phyloP scores from a whole-genome alignment of 305 asterid genomes.

The Fraxinus sp. region DNA sequence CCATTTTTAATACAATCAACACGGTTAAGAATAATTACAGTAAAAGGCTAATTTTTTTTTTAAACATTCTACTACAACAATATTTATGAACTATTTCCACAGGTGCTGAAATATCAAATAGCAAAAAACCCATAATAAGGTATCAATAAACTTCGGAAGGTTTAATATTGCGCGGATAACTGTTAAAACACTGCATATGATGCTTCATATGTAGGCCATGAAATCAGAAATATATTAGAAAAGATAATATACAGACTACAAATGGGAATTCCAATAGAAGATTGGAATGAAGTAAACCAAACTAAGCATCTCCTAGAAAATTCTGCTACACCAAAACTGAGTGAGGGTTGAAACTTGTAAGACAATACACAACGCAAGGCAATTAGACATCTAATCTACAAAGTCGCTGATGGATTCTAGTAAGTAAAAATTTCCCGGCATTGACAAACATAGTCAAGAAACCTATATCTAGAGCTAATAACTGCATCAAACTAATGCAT shows the following conservation, averaged over 20 bases:
- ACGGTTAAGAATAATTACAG: neutral
- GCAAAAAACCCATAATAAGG: neutral
- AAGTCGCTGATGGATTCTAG: conserved; percentile 8
- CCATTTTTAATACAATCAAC: neutral
- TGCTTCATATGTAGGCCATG: neutral
- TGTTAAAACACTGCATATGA: neutral
- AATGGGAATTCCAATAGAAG: conserved; percentile 19
- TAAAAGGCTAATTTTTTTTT: neutral
- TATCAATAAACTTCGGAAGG: neutral
- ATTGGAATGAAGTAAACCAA: neutral
- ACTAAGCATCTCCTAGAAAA: conserved; percentile 2
- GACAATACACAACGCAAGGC: conserved; percentile 14
- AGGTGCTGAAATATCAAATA: neutral
- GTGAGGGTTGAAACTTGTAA: neutral
- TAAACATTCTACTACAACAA: neutral
- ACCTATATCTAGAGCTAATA: conserved; percentile 15
- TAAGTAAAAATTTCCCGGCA: neutral
- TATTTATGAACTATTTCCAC: neutral
- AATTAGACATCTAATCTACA: conserved; percentile 28
- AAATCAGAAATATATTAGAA: conserved; percentile 11
- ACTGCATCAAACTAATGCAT: conserved; percentile 12
- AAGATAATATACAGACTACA: conserved; percentile 21
- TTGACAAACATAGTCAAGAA: neutral
- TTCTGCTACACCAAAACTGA: conserved; percentile 32
- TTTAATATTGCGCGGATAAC: neutral